A percentile compares a stretch with the other conserved stretches of the same genome.
These are phyloP conservation scores for Somion occarium DNA, from an alignment of 1,284 basidiomycete species.

Conservation along the genomic window DNA sequence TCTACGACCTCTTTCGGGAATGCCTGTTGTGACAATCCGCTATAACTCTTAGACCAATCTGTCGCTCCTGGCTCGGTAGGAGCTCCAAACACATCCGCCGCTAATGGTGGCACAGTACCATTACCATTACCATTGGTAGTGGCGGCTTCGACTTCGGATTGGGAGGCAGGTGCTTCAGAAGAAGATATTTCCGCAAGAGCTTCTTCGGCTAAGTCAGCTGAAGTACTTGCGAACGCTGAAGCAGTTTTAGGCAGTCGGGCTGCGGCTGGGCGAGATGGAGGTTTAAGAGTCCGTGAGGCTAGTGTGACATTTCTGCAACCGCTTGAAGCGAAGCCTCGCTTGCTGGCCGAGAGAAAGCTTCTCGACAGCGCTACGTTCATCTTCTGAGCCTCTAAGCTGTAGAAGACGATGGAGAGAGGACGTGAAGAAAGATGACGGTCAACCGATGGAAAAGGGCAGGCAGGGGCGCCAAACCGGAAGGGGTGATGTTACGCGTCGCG, in stretches of 20 bases:
- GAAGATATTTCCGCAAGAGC: neutral
- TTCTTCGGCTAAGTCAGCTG: slow-evolving; percentile 5
- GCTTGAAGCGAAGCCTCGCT: neutral
- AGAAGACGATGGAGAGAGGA: neutral
- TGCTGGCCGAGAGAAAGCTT: neutral
- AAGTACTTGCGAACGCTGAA: slow-evolving; percentile 9
- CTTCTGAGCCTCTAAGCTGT: neutral
- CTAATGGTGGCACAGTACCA: neutral
- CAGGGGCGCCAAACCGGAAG: neutral
- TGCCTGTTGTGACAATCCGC: slow-evolving; percentile 75
- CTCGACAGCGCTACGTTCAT: slow-evolving; percentile 1
- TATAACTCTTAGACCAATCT: slow-evolving; percentile 90
- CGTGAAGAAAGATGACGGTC: neutral
- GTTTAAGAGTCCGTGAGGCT: neutral
- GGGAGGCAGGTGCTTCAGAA: slow-evolving; percentile 3
- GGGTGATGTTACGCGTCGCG: slow-evolving; percentile 1
- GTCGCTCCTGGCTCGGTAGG: slow-evolving; percentile 14
- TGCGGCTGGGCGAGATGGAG: too few relatives aligned
- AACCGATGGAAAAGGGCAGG: neutral
- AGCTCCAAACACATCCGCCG: neutral
- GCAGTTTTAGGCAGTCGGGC: neutral
- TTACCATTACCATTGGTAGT: slow-evolving; percentile 2
- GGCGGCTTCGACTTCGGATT: neutral
- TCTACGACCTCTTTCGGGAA: slow-evolving; percentile 78
- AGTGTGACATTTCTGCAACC: neutral